Percentiles rank a stretch among this genome's conserved stretches.
Evolutionary conservation across 805 yeast genomes (phyloP).

Genomic region (Barnettozyma californica): DNA sequence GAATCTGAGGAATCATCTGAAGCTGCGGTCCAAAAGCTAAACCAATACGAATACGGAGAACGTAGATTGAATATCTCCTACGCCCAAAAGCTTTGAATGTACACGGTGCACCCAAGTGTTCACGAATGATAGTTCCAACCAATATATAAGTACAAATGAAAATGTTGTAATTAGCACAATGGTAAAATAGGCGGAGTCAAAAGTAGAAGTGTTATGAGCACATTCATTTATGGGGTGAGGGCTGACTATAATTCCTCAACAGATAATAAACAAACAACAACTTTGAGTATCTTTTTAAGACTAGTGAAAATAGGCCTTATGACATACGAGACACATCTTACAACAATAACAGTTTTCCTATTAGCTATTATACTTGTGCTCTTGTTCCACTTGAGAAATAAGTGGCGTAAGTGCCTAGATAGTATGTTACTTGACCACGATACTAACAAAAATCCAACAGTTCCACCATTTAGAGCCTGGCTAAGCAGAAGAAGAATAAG

Average conservation of each 20-base stretch:
- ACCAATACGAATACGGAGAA: constrained; percentile 81
- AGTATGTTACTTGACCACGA: neutral
- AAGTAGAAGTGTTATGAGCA: neutral
- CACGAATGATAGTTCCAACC: neutral
- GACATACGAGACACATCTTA: neutral
- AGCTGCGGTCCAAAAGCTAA: constrained; percentile 65
- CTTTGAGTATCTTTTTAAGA: neutral
- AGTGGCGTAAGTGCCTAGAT: neutral
- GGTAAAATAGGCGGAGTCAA: no score
- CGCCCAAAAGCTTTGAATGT: constrained; percentile 34
- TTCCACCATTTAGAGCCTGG: constrained; percentile 19
- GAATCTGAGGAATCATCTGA: constrained; percentile 63
- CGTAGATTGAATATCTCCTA: constrained; percentile 64
- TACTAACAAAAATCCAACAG: constrained; percentile 8
- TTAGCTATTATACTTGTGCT: neutral
- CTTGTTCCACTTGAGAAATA: neutral
- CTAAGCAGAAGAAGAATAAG: constrained; percentile 22
- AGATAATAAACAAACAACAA: neutral
- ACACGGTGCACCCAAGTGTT: neutral
- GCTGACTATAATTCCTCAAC: no score
- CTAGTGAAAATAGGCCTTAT: neutral
- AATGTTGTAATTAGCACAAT: neutral
- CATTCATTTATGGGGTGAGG: neutral
- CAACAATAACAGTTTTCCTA: neutral
- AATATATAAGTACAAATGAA: neutral